Evolutionary conservation across 768 basidiomycete genomes (phyloP).

Genomic region (Calocybe indica): DNA sequence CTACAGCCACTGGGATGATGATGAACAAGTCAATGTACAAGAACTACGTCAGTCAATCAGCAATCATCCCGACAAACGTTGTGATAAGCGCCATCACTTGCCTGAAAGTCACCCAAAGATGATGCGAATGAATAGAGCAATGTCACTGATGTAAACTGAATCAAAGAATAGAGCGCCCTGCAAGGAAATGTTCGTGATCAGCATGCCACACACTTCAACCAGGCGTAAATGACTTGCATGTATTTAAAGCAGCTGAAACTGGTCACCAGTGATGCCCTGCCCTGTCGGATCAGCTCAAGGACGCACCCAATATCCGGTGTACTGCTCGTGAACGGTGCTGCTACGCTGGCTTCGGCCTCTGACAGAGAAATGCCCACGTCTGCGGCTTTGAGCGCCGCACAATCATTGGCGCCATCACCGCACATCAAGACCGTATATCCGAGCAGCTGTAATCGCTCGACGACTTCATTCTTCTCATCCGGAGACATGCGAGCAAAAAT

Average conservation of each 20-base stretch:
- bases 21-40: constrained; percentile 97
- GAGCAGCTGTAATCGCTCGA: constrained; percentile 86
- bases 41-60: constrained; percentile 46
- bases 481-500: constrained; percentile 99
- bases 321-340: constrained; percentile 93
- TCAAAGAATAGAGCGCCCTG: constrained; percentile 97
- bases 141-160: constrained; percentile 98
- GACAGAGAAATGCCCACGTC: constrained; percentile 96
- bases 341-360: constrained; percentile 97
- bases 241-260: constrained; percentile 99
- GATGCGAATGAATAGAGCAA: constrained; percentile 95
- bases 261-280: constrained; percentile 91
- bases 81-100: constrained; percentile 22
- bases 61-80: background rate
- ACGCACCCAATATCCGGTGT: constrained; percentile 95
- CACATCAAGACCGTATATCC: constrained; percentile 99
- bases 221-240: constrained; percentile 59
- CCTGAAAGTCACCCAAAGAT: constrained; percentile 95
- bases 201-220: background rate
- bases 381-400: constrained; percentile 96
- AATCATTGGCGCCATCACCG: constrained; percentile 98
- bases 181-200: constrained; percentile 8
- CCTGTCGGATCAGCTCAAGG: constrained; percentile 94
- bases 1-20: constrained; percentile 94
- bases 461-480: constrained; percentile 98